A percentile compares a stretch with the other conserved stretches of the same genome.
Conservation (phyloP, 768 basidiomycete species). For the Lepiota venenata region DNA sequence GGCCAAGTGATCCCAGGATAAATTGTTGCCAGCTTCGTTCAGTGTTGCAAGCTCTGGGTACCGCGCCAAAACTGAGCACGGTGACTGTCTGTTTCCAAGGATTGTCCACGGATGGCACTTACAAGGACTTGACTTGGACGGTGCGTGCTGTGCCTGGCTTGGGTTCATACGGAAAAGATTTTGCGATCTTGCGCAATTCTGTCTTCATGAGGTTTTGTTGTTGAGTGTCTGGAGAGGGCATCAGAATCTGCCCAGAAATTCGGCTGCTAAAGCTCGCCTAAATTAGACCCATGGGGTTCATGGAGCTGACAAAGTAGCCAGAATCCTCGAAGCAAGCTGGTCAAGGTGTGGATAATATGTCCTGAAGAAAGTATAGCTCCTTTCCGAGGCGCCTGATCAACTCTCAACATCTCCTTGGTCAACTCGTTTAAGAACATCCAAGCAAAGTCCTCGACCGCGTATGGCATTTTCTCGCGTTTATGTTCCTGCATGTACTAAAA, state of each 20-base stretch:
- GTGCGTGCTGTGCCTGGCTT: too few species aligned
- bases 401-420: not conserved
- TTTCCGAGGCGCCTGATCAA: not conserved
- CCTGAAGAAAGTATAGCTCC: not conserved
- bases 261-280: not conserved
- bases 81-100: too few species aligned
- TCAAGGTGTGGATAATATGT: not conserved
- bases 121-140: too few species aligned
- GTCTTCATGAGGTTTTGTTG: not conserved
- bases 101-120: too few species aligned
- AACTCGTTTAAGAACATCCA: not conserved
- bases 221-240: not conserved
- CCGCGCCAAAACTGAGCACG: not conserved
- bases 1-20: not conserved
- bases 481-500: not conserved
- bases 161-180: not conserved
- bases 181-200: not conserved
- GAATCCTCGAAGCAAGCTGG: not conserved
- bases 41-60: not conserved
- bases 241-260: not conserved
- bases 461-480: not conserved
- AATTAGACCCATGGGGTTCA: not conserved
- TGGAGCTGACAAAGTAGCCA: not conserved
- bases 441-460: not conserved
- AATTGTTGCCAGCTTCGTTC: not conserved